Evolutionary conservation across 805 yeast genomes (phyloP).

Genomic region (Sugiyamaella floridensis): DNA sequence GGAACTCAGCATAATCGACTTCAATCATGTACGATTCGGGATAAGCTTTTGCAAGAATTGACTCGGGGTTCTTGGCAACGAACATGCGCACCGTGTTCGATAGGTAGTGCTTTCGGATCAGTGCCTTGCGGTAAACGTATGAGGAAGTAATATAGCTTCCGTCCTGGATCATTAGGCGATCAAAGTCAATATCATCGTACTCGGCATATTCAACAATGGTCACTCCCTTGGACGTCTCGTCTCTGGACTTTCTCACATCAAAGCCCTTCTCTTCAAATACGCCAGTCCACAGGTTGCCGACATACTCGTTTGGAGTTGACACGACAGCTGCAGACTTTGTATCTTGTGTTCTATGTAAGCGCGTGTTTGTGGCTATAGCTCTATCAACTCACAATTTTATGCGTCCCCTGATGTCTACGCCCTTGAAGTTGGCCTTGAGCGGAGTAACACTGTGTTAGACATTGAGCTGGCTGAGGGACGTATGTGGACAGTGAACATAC

Average conservation of each 20-base stretch:
- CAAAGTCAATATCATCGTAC: constrained; percentile 82
- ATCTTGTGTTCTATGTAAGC: constrained; percentile 4
- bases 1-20: constrained; percentile 90
- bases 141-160: constrained; percentile 60
- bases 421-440: constrained; percentile 62
- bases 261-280: constrained; percentile 11
- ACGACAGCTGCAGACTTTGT: neutral
- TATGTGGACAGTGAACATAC: constrained; percentile 22
- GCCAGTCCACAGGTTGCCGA: constrained; percentile 18
- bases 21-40: constrained; percentile 78
- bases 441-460: constrained; percentile 52
- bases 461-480: neutral
- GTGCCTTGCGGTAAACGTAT: constrained; percentile 80
- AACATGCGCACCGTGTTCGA: constrained; percentile 77
- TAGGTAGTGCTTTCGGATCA: constrained; percentile 84
- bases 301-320: constrained; percentile 11
- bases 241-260: neutral
- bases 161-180: constrained; percentile 42
- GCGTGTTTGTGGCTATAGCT: constrained; percentile 4
- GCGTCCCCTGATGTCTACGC: constrained; percentile 53
- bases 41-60: constrained; percentile 51
- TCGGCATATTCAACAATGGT: constrained; percentile 76
- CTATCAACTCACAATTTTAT: constrained; percentile 38
- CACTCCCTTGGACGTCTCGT: constrained; percentile 11
- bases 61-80: constrained; percentile 64